A percentile compares a stretch with the other conserved stretches of the same genome.
Evolutionary conservation across 495 filamentous ascomycete species (phyloP).

Genomic region (Symbiotaphrina buchneri): DNA sequence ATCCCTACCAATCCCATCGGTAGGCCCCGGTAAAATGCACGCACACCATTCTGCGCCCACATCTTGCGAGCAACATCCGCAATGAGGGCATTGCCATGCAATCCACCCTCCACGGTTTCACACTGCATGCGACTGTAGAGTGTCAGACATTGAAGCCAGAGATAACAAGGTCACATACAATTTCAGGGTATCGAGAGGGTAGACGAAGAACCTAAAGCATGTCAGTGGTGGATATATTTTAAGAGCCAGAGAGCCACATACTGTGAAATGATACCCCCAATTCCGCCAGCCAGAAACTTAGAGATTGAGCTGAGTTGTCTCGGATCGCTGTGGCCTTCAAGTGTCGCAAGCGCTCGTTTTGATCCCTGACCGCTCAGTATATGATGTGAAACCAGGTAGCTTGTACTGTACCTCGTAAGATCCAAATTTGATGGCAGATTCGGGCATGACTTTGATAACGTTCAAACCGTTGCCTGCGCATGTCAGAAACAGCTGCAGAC

Average conservation of each 20-base stretch:
- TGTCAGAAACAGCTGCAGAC: slow-evolving; percentile 13
- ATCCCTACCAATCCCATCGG: slow-evolving; percentile 85
- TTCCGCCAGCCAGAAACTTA: slow-evolving; percentile 76
- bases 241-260: slow-evolving; percentile 9
- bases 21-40: slow-evolving; percentile 74
- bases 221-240: slow-evolving; percentile 3
- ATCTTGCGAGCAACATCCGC: slow-evolving; percentile 63
- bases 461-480: slow-evolving; percentile 82
- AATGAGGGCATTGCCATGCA: slow-evolving; percentile 68
- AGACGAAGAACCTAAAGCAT: slow-evolving; percentile 53
- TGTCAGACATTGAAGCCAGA: not conserved
- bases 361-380: slow-evolving; percentile 31
- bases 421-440: slow-evolving; percentile 92
- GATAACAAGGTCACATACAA: slow-evolving; percentile 34
- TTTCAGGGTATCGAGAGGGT: slow-evolving; percentile 93
- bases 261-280: slow-evolving; percentile 86
- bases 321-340: slow-evolving; percentile 79
- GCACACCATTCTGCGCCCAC: slow-evolving; percentile 48
- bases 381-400: not conserved
- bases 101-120: slow-evolving; percentile 68
- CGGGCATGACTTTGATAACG: slow-evolving; percentile 92
- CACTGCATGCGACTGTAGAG: slow-evolving; percentile 65
- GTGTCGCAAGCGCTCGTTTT: slow-evolving; percentile 62
- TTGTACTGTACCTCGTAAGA: slow-evolving; percentile 47
- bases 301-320: slow-evolving; percentile 56